A percentile compares a stretch with the other conserved stretches of the same genome.
phyloP scores from a whole-genome alignment of 1,284 basidiomycete genomes.

The Ustilago lituana region DNA sequence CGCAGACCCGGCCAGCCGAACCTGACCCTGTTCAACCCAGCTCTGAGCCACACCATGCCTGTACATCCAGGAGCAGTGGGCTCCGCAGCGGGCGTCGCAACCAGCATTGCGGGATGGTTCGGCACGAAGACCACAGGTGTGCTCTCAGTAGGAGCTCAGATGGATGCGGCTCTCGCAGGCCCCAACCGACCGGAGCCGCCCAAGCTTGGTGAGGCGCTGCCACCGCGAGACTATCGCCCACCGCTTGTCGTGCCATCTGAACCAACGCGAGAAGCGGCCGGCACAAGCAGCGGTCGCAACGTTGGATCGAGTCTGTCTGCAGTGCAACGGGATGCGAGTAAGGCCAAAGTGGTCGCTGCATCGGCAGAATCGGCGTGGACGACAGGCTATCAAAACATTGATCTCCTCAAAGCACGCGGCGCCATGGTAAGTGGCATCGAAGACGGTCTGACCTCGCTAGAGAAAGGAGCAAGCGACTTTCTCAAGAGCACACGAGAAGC shows the following conservation, averaged over 20 bases:
- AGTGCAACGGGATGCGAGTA: slow-evolving; percentile 30
- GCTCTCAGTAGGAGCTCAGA: slow-evolving; percentile 48
- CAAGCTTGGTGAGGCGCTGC: slow-evolving; percentile 30
- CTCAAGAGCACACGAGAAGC: slow-evolving; percentile 57
- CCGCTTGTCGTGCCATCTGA: slow-evolving; percentile 4
- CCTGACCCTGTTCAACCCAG: slow-evolving; percentile 42
- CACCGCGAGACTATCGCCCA: slow-evolving; percentile 32
- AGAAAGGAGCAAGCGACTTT: slow-evolving; percentile 55
- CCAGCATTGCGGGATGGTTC: slow-evolving; percentile 56
- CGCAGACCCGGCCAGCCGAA: slow-evolving; percentile 52
- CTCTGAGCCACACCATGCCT: slow-evolving; percentile 36
- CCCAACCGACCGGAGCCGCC: slow-evolving; percentile 48
- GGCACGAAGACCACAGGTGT: slow-evolving; percentile 49
- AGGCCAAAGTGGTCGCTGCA: slow-evolving; percentile 32
- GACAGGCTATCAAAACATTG: slow-evolving; percentile 42
- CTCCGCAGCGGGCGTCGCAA: slow-evolving; percentile 53
- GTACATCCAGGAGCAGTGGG: slow-evolving; percentile 49
- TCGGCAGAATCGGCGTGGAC: slow-evolving; percentile 27
- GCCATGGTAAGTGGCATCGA: slow-evolving; percentile 56
- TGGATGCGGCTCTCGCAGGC: slow-evolving; percentile 52
- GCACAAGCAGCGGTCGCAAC: slow-evolving; percentile 3
- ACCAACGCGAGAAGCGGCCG: not conserved
- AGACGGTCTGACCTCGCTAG: slow-evolving; percentile 51
- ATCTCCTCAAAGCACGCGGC: slow-evolving; percentile 49
- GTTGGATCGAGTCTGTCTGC: slow-evolving; percentile 9